Percentiles rank a stretch among this genome's conserved stretches.
These are phyloP conservation scores for Hyphopichia pseudoburtonii DNA, from an alignment of 1,139 yeast species.

Conservation along the genomic window DNA sequence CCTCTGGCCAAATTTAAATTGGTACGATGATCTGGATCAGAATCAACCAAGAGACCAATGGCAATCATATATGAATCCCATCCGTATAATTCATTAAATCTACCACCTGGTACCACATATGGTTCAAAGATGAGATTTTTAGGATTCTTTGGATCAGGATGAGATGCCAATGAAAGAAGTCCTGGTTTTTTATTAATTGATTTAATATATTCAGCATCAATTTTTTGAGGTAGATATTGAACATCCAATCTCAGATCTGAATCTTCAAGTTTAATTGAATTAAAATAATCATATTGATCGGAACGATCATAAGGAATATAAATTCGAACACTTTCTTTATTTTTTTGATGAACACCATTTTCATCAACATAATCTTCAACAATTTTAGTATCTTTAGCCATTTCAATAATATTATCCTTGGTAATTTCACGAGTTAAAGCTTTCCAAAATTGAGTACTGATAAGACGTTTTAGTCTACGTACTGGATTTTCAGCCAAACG, in stretches of 20 bases:
- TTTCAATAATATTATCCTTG: slow-evolving; percentile 58
- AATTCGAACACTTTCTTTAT: slow-evolving; percentile 60
- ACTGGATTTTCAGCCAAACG: slow-evolving; percentile 89
- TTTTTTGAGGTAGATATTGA: slow-evolving; percentile 59
- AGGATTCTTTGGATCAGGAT: slow-evolving; percentile 50
- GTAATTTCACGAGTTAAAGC: slow-evolving; percentile 73
- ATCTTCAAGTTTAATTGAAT: slow-evolving; percentile 49
- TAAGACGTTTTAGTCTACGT: slow-evolving; percentile 69
- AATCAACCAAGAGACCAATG: slow-evolving; percentile 74
- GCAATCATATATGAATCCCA: slow-evolving; percentile 98
- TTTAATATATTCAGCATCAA: slow-evolving; percentile 71
- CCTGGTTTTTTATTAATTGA: slow-evolving; percentile 87
- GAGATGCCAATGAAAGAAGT: slow-evolving; percentile 75
- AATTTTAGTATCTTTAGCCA: slow-evolving; percentile 81
- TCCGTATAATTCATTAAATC: slow-evolving; percentile 94
- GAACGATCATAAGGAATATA: slow-evolving; percentile 71
- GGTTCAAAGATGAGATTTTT: slow-evolving; percentile 65
- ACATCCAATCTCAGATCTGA: slow-evolving; percentile 72
- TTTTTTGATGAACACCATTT: slow-evolving; percentile 26
- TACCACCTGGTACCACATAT: slow-evolving; percentile 95
- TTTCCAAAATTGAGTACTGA: slow-evolving; percentile 79
- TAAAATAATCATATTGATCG: slow-evolving; percentile 75
- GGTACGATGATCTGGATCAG: slow-evolving; percentile 46
- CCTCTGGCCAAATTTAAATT: slow-evolving; percentile 67
- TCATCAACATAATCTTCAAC: slow-evolving; percentile 51